Percentiles rank a stretch among this genome's conserved stretches.
phyloP scores from a whole-genome alignment of 1,284 basidiomycete genomes.

The Tilletia indica region DNA sequence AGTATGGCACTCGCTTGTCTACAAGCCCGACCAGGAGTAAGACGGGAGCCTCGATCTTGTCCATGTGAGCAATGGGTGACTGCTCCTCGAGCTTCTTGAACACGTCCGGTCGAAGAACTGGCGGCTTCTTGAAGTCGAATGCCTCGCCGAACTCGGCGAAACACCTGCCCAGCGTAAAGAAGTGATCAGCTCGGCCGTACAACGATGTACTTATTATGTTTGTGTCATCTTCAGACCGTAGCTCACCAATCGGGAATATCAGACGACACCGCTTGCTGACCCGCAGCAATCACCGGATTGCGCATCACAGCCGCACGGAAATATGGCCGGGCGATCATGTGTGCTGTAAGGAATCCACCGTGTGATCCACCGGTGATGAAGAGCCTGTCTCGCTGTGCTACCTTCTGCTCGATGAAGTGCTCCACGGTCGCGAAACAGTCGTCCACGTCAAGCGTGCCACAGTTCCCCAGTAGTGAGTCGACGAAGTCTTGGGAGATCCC shows the following conservation, averaged over 20 bases:
- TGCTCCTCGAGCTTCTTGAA: conserved; percentile 61
- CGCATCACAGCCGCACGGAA: conserved; percentile 67
- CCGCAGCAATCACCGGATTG: conserved; percentile 69
- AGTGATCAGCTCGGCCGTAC: not conserved
- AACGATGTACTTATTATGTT: not conserved
- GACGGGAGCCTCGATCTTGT: conserved; percentile 63
- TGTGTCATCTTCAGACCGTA: no score
- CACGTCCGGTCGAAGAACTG: conserved; percentile 60
- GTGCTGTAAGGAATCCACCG: conserved; percentile 68
- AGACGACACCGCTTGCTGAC: conserved; percentile 61
- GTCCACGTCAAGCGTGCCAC: conserved; percentile 68
- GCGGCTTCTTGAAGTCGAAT: conserved; percentile 52
- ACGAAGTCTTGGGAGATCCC: conserved; percentile 60
- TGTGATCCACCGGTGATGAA: conserved; percentile 70
- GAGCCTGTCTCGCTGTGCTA: conserved; percentile 56
- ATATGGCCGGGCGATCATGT: conserved; percentile 64
- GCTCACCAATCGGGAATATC: conserved; percentile 72
- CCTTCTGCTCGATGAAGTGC: conserved; percentile 61
- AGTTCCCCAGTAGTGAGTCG: conserved; percentile 62
- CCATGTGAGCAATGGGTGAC: conserved; percentile 66
- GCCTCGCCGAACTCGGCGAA: conserved; percentile 64
- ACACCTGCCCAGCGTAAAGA: conserved; percentile 38
- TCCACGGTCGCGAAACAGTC: conserved; percentile 65
- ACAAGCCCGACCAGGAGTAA: conserved; percentile 65
- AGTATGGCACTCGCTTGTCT: conserved; percentile 67